These are phyloP conservation scores for Penicillium polonicum DNA, from an alignment of 2,329 filamentous ascomycete genomes.

Conservation along the genomic window DNA sequence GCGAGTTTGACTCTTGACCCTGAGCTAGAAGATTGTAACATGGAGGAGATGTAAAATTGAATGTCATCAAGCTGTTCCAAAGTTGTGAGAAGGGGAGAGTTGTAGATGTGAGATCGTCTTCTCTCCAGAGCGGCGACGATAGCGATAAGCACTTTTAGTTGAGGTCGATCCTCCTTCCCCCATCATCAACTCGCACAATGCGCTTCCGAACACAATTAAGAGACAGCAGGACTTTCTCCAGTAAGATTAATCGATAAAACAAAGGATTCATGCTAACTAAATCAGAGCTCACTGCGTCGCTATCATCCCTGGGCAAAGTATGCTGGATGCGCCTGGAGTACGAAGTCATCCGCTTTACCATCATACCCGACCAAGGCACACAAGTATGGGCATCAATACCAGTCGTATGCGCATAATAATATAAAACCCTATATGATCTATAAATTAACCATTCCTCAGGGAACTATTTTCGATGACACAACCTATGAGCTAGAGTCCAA, in stretches of 20 bases:
- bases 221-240: constrained; percentile 27
- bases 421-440: too few species aligned
- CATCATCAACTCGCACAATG: constrained; percentile 25
- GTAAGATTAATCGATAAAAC: constrained; percentile 1
- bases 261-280: constrained; percentile 7
- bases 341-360: constrained; percentile 85
- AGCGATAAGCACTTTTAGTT: constrained; percentile 8
- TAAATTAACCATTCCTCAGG: constrained; percentile 38
- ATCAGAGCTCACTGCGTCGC: constrained; percentile 60
- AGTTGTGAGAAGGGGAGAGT: neutral
- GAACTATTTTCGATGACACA: constrained; percentile 77
- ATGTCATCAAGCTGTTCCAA: neutral
- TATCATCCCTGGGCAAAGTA: constrained; percentile 71
- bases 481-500: constrained; percentile 84
- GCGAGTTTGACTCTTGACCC: constrained; percentile 55
- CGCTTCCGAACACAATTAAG: constrained; percentile 36
- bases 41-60: neutral
- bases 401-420: constrained; percentile 32
- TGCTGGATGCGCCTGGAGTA: constrained; percentile 89
- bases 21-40: neutral
- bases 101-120: neutral
- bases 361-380: constrained; percentile 89
- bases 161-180: neutral
- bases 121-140: neutral
- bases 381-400: constrained; percentile 87